A percentile compares a stretch with the other conserved stretches of the same genome.
These are phyloP conservation scores for Vaccinium macrocarpon DNA, from an alignment of 148 eudicot genomes.

Conservation along the genomic window DNA sequence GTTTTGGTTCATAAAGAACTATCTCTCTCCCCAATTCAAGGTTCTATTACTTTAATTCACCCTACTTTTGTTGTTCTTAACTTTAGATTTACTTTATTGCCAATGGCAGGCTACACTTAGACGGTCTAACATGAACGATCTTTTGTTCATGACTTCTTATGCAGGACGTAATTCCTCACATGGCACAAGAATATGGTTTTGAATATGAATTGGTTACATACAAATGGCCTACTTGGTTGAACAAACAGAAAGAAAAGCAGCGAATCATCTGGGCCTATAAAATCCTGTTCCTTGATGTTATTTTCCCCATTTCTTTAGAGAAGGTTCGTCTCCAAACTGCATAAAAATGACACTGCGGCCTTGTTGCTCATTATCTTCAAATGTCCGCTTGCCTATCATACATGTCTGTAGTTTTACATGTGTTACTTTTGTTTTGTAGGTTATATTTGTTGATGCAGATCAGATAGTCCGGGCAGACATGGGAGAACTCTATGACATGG, in stretches of 20 bases:
- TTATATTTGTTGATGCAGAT: slow-evolving; percentile 98
- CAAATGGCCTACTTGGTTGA: slow-evolving; percentile 98
- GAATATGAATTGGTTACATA: slow-evolving; percentile 88
- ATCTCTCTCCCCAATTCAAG: slow-evolving; percentile 96
- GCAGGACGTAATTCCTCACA: slow-evolving; percentile 95
- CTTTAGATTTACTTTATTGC: neutral
- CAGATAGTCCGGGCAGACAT: slow-evolving; percentile 90
- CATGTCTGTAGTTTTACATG: neutral
- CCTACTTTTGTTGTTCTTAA: neutral
- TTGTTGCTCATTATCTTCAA: slow-evolving; percentile 8
- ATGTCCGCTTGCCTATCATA: neutral
- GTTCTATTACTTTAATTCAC: slow-evolving; percentile 31
- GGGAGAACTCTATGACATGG: slow-evolving; percentile 99
- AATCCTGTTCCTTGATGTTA: slow-evolving; percentile 94
- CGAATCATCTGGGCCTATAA: slow-evolving; percentile 97
- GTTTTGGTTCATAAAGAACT: slow-evolving; percentile 98
- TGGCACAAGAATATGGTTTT: slow-evolving; percentile 92
- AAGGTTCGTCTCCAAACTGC: slow-evolving; percentile 44
- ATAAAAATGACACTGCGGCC: neutral
- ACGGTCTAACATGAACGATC: neutral
- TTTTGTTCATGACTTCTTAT: neutral
- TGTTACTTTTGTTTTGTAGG: slow-evolving; percentile 47
- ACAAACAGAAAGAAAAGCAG: slow-evolving; percentile 92
- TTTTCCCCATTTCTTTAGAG: slow-evolving; percentile 87
- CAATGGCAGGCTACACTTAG: neutral